Conservation (phyloP, 2,329 filamentous ascomycete genomes). For the Venturia aucupariae region DNA sequence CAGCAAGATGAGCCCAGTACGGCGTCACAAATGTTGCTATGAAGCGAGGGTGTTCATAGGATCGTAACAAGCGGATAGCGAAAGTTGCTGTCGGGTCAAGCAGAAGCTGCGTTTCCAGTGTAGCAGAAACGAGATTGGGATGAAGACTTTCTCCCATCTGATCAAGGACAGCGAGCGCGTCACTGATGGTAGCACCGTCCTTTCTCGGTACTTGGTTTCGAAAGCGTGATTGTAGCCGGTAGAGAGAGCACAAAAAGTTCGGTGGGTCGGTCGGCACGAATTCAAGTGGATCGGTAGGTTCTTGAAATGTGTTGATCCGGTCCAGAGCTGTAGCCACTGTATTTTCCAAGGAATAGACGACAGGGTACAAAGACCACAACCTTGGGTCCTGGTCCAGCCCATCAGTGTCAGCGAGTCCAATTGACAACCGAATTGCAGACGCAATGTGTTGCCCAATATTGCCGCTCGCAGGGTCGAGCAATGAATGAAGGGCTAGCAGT, state of each 20-base stretch:
- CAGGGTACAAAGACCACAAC: conserved; percentile 21
- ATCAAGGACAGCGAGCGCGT: neutral
- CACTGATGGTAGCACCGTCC: neutral
- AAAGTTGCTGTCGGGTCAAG: neutral
- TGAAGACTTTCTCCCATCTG: neutral
- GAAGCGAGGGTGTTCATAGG: neutral
- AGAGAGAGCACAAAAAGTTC: conserved; percentile 28
- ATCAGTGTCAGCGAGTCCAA: conserved; percentile 24
- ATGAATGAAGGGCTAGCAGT: conserved; percentile 27
- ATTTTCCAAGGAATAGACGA: conserved; percentile 26
- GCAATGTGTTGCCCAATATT: conserved; percentile 30
- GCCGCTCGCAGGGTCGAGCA: conserved; percentile 27
- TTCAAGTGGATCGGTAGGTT: conserved; percentile 22
- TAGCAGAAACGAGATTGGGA: neutral
- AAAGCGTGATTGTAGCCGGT: conserved; percentile 27
- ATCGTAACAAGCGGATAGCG: neutral
- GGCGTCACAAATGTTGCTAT: neutral
- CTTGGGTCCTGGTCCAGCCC: conserved; percentile 20
- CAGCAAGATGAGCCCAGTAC: neutral
- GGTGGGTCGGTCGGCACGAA: conserved; percentile 24
- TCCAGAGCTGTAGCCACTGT: conserved; percentile 28
- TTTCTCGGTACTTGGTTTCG: conserved; percentile 20
- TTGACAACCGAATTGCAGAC: conserved; percentile 26
- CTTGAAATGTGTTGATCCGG: conserved; percentile 25
- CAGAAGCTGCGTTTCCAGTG: neutral